Percentiles rank a stretch among this genome's conserved stretches.
Evolutionary conservation across 345 rosid genomes (phyloP).

Genomic region (Pugionium dolabratum): DNA sequence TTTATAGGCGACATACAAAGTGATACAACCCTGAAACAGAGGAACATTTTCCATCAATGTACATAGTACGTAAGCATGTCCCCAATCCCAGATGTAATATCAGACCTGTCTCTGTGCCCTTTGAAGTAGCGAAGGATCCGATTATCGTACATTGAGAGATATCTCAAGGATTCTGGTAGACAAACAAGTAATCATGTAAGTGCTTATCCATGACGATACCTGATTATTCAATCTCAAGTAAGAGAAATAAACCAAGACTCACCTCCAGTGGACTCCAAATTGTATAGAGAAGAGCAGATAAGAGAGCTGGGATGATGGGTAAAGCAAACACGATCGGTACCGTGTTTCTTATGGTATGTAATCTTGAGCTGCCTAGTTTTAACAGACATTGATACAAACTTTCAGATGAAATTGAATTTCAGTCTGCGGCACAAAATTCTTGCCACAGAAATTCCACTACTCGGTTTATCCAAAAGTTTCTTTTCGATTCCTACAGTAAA

Average conservation of each 20-base stretch:
- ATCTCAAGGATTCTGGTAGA: constrained; percentile 75
- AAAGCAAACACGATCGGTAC: constrained; percentile 89
- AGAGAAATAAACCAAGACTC: constrained; percentile 24
- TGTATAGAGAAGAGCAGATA: constrained; percentile 83
- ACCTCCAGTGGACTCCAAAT: constrained; percentile 83
- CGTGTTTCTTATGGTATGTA: constrained; percentile 91
- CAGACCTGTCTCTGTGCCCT: constrained; percentile 91
- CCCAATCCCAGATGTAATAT: constrained; percentile 1
- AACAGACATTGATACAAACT: constrained; percentile 9
- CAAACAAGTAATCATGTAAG: constrained; percentile 18
- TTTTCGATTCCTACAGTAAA: not conserved
- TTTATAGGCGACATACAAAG: constrained; percentile 97
- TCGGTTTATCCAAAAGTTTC: not conserved
- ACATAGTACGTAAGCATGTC: constrained; percentile 6
- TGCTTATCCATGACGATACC: not conserved
- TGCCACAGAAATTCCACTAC: not conserved
- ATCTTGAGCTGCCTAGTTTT: constrained; percentile 78
- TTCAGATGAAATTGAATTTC: constrained; percentile 7
- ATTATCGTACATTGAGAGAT: constrained; percentile 95
- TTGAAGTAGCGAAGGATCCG: constrained; percentile 96
- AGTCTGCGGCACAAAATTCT: not conserved
- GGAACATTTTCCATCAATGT: not conserved
- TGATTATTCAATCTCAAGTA: constrained; percentile 14
- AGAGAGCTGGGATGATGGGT: constrained; percentile 96
- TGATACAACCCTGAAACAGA: constrained; percentile 74